A percentile compares a stretch with the other conserved stretches of the same genome.
These are phyloP conservation scores for Dactylellina cionopaga DNA, from an alignment of 2,329 filamentous ascomycete genomes.

Conservation along the genomic window DNA sequence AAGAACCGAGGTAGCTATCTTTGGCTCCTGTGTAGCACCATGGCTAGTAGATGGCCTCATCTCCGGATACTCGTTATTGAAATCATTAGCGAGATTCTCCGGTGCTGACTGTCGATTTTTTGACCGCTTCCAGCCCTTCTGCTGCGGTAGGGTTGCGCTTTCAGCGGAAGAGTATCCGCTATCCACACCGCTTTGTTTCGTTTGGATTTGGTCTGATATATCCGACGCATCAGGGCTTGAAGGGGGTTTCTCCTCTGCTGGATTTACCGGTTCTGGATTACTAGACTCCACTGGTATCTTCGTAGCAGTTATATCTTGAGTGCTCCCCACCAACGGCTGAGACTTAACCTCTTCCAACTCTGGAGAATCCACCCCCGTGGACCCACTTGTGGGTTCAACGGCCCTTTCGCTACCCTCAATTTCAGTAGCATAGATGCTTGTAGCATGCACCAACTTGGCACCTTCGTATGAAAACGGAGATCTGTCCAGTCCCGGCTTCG, in stretches of 20 bases:
- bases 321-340: conserved; percentile 28
- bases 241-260: conserved; percentile 22
- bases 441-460: conserved; percentile 17
- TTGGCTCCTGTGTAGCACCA: conserved; percentile 12
- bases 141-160: conserved; percentile 10
- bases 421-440: not conserved
- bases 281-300: not conserved
- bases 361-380: not conserved
- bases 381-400: not conserved
- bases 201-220: conserved; percentile 31
- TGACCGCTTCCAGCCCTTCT: conserved; percentile 14
- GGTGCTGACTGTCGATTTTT: conserved; percentile 43
- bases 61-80: conserved; percentile 31
- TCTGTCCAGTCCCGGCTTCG: conserved; percentile 30
- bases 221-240: conserved; percentile 32
- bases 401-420: not conserved
- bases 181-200: conserved; percentile 32
- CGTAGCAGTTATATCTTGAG: not conserved
- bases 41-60: conserved; percentile 34
- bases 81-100: conserved; percentile 22
- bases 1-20: conserved; percentile 1
- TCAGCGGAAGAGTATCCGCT: conserved; percentile 46
- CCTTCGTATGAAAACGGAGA: conserved; percentile 49
- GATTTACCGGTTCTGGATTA: not conserved
- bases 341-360: conserved; percentile 18